Conservation (phyloP, 805 yeast species). For the Lipomyces kockii region DNA sequence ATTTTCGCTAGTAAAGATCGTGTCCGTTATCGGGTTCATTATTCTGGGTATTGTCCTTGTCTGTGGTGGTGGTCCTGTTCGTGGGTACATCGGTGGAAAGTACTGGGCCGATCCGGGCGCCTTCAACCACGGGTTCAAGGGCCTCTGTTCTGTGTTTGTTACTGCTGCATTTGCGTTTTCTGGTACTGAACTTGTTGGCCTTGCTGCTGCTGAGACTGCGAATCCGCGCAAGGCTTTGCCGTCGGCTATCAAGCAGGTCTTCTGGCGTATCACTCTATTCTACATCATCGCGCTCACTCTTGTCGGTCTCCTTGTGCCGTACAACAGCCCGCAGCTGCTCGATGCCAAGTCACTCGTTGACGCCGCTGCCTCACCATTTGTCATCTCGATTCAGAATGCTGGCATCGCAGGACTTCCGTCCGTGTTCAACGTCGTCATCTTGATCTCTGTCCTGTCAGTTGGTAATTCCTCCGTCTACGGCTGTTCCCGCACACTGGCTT, state of each 20-base stretch:
- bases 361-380: constrained; percentile 74
- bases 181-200: constrained; percentile 74
- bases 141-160: constrained; percentile 72
- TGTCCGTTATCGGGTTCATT: constrained; percentile 63
- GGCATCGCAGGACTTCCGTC: constrained; percentile 72
- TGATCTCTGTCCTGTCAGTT: constrained; percentile 71
- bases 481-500: constrained; percentile 70
- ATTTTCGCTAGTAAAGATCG: constrained; percentile 61
- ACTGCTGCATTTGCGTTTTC: constrained; percentile 81
- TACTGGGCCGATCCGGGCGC: constrained; percentile 66
- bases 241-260: constrained; percentile 76
- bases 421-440: constrained; percentile 70
- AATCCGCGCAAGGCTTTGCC: constrained; percentile 73
- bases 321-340: constrained; percentile 54
- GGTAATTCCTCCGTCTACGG: constrained; percentile 76
- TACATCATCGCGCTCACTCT: constrained; percentile 63
- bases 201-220: constrained; percentile 76
- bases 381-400: constrained; percentile 69
- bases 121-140: constrained; percentile 67
- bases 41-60: constrained; percentile 61
- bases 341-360: constrained; percentile 52
- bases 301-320: constrained; percentile 74
- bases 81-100: constrained; percentile 59
- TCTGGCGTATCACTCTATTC: constrained; percentile 78
- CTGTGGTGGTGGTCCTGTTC: constrained; percentile 65